Evolutionary conservation across 1,284 basidiomycete species (phyloP).

Genomic region (Apiotrichum laibachii): DNA sequence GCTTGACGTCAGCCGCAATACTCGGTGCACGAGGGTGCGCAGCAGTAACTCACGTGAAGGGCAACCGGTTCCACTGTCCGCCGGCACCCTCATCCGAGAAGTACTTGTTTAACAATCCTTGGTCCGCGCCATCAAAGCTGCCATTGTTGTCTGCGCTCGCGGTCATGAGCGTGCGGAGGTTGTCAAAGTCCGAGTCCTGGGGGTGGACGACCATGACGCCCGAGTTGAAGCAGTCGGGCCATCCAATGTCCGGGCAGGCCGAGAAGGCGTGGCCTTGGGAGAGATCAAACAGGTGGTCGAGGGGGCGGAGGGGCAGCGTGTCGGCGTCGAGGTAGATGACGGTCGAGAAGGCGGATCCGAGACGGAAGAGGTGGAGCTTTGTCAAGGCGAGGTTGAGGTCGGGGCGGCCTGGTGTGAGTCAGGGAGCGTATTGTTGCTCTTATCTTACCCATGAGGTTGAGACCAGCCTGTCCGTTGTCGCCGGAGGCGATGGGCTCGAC

Average conservation of each 20-base stretch:
- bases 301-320: conserved; percentile 79
- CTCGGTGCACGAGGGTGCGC: no score
- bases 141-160: conserved; percentile 56
- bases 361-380: conserved; percentile 90
- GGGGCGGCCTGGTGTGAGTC: conserved; percentile 66
- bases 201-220: conserved; percentile 87
- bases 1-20: conserved; percentile 22
- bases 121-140: conserved; percentile 95
- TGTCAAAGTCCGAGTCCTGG: conserved; percentile 73
- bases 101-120: conserved; percentile 93
- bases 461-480: conserved; percentile 58
- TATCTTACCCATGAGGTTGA: conserved; percentile 76
- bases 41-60: conserved; percentile 67
- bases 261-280: conserved; percentile 55
- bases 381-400: conserved; percentile 90
- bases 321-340: conserved; percentile 96
- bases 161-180: conserved; percentile 56
- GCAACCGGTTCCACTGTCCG: conserved; percentile 80
- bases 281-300: conserved; percentile 81
- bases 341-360: conserved; percentile 74
- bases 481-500: conserved; percentile 73
- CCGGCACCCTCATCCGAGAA: conserved; percentile 61
- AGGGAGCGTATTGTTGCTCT: neutral
- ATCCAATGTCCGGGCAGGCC: conserved; percentile 91
- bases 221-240: conserved; percentile 99